A percentile compares a stretch with the other conserved stretches of the same genome.
Evolutionary conservation across 2,329 filamentous ascomycete genomes (phyloP).

Genomic region (Niveomyces coronatus): DNA sequence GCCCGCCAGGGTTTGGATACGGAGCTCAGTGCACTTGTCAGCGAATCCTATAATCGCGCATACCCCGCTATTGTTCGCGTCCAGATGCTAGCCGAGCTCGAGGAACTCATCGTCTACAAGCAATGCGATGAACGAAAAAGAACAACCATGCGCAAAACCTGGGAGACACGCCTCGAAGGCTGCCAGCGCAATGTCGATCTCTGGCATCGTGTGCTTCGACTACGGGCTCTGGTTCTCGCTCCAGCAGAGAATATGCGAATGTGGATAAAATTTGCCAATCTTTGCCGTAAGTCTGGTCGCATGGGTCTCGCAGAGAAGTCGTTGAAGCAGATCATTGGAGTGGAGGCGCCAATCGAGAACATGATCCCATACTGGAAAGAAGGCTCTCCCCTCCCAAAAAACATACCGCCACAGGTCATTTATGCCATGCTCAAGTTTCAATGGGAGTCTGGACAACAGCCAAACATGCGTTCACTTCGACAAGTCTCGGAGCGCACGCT

Average conservation of each 20-base stretch:
- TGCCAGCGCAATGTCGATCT: constrained; percentile 97
- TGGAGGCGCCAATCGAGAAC: constrained; percentile 50
- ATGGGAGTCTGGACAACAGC: constrained; percentile 73
- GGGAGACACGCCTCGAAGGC: constrained; percentile 89
- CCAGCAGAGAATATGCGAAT: constrained; percentile 94
- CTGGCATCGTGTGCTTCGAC: constrained; percentile 96
- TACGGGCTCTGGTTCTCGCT: constrained; percentile 82
- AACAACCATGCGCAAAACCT: constrained; percentile 82
- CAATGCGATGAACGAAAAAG: constrained; percentile 85
- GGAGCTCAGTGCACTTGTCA: constrained; percentile 90
- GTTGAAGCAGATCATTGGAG: constrained; percentile 77
- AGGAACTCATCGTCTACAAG: constrained; percentile 97
- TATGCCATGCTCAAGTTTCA: constrained; percentile 98
- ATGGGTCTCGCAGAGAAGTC: constrained; percentile 95
- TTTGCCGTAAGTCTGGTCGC: constrained; percentile 91
- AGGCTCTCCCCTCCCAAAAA: constrained; percentile 23
- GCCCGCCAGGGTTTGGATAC: constrained; percentile 90
- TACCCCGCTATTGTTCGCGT: constrained; percentile 97
- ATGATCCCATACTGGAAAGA: constrained; percentile 51
- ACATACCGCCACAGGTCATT: constrained; percentile 64
- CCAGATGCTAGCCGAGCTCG: constrained; percentile 96
- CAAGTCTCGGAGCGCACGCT: constrained; percentile 44
- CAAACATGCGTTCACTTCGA: constrained; percentile 27
- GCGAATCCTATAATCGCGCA: constrained; percentile 94
- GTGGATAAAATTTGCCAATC: constrained; percentile 99